phyloP scores from a whole-genome alignment of 2,329 filamentous ascomycete species.

The Ophidiomyces ophidiicola region DNA sequence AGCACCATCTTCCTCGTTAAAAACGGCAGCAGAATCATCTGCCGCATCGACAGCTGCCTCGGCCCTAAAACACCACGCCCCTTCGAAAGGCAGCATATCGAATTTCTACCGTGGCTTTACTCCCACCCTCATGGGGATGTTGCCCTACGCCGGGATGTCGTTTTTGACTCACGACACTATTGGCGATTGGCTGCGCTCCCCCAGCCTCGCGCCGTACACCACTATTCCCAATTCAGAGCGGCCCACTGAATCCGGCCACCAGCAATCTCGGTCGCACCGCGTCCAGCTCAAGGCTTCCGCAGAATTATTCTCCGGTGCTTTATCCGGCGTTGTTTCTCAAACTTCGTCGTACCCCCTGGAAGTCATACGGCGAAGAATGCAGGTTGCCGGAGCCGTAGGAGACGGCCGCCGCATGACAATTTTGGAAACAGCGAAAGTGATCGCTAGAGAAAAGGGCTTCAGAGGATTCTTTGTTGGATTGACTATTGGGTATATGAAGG shows the following conservation, averaged over 20 bases:
- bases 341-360: conserved; percentile 89
- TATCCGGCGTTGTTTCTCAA: conserved; percentile 81
- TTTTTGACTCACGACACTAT: conserved; percentile 91
- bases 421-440: conserved; percentile 61
- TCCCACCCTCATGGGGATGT: conserved; percentile 83
- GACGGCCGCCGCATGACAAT: conserved; percentile 72
- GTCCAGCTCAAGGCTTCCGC: conserved; percentile 70
- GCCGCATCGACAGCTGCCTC: conserved; percentile 25
- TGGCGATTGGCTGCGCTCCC: conserved; percentile 67
- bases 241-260: conserved; percentile 23
- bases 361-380: conserved; percentile 84
- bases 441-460: conserved; percentile 62
- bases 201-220: conserved; percentile 57
- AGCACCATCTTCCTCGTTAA: conserved; percentile 25
- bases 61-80: conserved; percentile 41
- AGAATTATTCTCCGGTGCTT: conserved; percentile 68
- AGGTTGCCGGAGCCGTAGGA: conserved; percentile 86
- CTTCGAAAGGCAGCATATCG: conserved; percentile 55
- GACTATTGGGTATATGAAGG: conserved; percentile 89
- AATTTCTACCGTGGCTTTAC: conserved; percentile 96
- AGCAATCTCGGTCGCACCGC: conserved; percentile 44
- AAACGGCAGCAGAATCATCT: conserved; percentile 23
- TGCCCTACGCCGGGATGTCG: conserved; percentile 89
- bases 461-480: conserved; percentile 85
- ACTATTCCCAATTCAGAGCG: conserved; percentile 51